Base-by-base conservation (phyloP, 73 alveolate species). In the Paramecium primaurelia region DNA sequence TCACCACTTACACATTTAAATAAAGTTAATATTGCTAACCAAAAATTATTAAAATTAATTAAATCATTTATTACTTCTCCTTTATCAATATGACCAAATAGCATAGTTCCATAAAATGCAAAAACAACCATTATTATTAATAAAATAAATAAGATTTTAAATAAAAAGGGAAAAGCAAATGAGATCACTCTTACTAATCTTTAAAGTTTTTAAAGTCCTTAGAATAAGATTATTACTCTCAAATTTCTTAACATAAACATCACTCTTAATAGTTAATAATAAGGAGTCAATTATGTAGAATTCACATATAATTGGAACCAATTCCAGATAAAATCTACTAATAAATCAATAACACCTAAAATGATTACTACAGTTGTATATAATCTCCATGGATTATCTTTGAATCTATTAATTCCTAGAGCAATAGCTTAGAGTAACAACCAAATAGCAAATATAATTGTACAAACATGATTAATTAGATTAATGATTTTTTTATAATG, bases 11-110 rank as follows among this genome's bases (percentile, higher is more conserved):
- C 73, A 47, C 91, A 80, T 26, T 80, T 45, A 25, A 80, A 80
- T 11, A 80, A 36, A 25, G 73, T 26, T 4, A 80, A 12, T 44
- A 80, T 26, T 16, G 91, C 47, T 11, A 32, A 20, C 44, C 64
- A 32, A 36, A 80, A 80, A 26, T 34, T 80, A 3, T 20, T n/a
- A 49, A 80, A 80, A 44, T 80, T 80, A 3, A 80, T 49, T 47
- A 32, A 49, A 80, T 80, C 91, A 44, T 80, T 49, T 2, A 80
- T 5, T 8, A 80, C 58, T 20, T 40, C 91, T 5, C 91, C 91
- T 25, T 80, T 80, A 45, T 80, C 91, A 45, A 80, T 80, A 49
- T 80, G 77, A 6, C 91, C 91, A 80, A 42, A 80, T 22, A 80
- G 6, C 58, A 38, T 18, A 0, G n/a, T 47, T 20, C 91, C 91